These are phyloP conservation scores for Trichoderma oligosporum DNA, from an alignment of 2,329 filamentous ascomycete species.

Conservation along the genomic window DNA sequence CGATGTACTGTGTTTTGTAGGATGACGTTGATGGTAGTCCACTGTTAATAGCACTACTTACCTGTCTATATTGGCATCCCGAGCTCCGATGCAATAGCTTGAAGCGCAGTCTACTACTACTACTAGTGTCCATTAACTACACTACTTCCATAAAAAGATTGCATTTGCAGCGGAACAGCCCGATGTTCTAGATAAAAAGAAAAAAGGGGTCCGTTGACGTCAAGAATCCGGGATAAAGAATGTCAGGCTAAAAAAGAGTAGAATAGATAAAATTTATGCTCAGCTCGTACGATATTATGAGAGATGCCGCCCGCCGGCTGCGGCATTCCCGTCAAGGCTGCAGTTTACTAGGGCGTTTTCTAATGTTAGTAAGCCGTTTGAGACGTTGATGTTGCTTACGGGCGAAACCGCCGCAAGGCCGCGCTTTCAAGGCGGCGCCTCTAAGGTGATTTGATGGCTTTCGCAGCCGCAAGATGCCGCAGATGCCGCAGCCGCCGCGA, in stretches of 20 bases:
- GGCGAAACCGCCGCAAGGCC: constrained; percentile 1
- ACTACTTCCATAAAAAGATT: not conserved
- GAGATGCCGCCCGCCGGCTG: not conserved
- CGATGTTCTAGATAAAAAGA: not conserved
- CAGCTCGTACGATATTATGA: constrained; percentile 6
- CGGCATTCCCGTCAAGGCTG: not conserved
- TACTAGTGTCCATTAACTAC: no score
- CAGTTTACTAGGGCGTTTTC: no score
- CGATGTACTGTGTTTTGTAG: no score
- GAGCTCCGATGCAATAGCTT: no score
- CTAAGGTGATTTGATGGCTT: not conserved
- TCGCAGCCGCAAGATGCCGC: constrained; percentile 7
- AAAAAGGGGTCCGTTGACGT: not conserved
- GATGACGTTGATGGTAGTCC: no score
- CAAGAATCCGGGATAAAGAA: not conserved
- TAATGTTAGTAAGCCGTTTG: not conserved
- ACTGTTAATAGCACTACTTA: no score
- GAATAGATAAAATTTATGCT: not conserved
- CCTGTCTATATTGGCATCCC: no score
- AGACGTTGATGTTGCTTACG: not conserved
- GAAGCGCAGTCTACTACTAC: no score
- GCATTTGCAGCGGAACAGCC: not conserved
- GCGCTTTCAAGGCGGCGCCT: constrained; percentile 7
- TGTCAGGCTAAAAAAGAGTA: not conserved
- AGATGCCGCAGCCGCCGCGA: constrained; percentile 15